Base-by-base conservation (phyloP, 2,329 filamentous ascomycete genomes). In the Colletotrichum tabaci region DNA sequence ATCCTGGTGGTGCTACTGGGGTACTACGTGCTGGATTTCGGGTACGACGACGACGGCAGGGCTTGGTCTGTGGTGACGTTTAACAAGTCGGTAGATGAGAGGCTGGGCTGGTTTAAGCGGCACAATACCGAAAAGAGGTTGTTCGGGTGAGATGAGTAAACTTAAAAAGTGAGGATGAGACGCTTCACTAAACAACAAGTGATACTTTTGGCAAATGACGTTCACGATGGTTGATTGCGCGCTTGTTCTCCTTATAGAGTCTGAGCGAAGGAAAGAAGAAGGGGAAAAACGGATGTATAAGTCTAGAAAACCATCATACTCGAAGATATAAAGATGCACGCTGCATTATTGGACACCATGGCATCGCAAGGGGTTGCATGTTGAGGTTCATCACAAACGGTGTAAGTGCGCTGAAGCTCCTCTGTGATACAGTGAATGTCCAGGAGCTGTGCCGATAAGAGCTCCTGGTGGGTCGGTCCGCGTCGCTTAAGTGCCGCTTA, bases 31-130 rank as follows among this genome's bases (percentile, higher is more conserved):
- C 67, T 76, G 44, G 76, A 77, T 18, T 72, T 74, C 2, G 76
- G 76, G 4, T 77, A 76, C 23, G 72, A 74, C 18, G 75, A 76
- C 21, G 66, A 74, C 15, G 75, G 74, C 15, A 73, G 74, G 23
- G 73, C 70, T 18, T 76, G 74, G 74, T 73, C 73, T 3, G 40
- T 71, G 52, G 58, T 61, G 9, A 73, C 72, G 0, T 76, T 76
- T n/a, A 46, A 38, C 6, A 40, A 57, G 16, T 69, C 63, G 1
- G 18, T 70, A 21, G 26, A 12, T 1, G 65, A 58, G 30, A 60
- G 71, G 42, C 8, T 68, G 49, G 50, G 30, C 13, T 35, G 55
- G n/a, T 13, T 73, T 9, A 49, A 50, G 35, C 26, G 35, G n/a
- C 55, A 46, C 9, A 63, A 57, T 15, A n/a, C n/a, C 0, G 56